A percentile compares a stretch with the other conserved stretches of the same genome.
phyloP scores from a whole-genome alignment of 805 yeast species.

The Yueomyces sp. region DNA sequence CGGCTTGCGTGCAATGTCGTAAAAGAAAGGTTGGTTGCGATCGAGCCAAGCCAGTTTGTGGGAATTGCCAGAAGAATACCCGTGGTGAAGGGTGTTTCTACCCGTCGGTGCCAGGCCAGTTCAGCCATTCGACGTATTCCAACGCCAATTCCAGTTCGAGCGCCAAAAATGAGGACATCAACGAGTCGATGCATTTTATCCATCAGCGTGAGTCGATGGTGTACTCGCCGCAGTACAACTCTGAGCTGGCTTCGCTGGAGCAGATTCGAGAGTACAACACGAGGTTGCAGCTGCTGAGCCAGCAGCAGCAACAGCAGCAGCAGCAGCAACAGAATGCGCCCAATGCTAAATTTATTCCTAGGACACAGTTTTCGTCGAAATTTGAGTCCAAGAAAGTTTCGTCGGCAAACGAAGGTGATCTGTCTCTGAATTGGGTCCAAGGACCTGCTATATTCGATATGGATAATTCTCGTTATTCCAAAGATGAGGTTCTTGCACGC shows the following conservation, averaged over 20 bases:
- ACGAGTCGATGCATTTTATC: neutral
- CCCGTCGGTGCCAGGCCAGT: constrained; percentile 11
- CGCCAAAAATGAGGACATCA: neutral
- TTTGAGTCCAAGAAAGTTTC: constrained; percentile 13
- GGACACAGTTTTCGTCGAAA: constrained; percentile 6
- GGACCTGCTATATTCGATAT: constrained; percentile 22
- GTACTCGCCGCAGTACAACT: constrained; percentile 1
- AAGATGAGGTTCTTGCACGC: constrained; percentile 13
- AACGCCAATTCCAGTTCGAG: neutral
- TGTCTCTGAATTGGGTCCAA: constrained; percentile 17
- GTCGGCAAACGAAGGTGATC: constrained; percentile 8
- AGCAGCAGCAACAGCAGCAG: neutral
- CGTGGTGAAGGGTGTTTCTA: constrained; percentile 9
- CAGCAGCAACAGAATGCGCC: neutral
- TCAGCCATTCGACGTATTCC: neutral
- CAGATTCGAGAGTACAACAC: constrained; percentile 10
- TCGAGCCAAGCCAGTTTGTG: constrained; percentile 33
- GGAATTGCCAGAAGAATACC: constrained; percentile 23
- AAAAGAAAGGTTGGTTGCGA: constrained; percentile 38
- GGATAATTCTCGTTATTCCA: constrained; percentile 12
- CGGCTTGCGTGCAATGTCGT: constrained; percentile 27
- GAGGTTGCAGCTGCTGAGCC: constrained; percentile 6
- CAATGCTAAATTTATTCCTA: constrained; percentile 13
- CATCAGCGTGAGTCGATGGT: neutral
- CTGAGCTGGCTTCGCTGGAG: constrained; percentile 4